Conservation (phyloP, 2,329 filamentous ascomycete genomes). For the Alternaria alternata region DNA sequence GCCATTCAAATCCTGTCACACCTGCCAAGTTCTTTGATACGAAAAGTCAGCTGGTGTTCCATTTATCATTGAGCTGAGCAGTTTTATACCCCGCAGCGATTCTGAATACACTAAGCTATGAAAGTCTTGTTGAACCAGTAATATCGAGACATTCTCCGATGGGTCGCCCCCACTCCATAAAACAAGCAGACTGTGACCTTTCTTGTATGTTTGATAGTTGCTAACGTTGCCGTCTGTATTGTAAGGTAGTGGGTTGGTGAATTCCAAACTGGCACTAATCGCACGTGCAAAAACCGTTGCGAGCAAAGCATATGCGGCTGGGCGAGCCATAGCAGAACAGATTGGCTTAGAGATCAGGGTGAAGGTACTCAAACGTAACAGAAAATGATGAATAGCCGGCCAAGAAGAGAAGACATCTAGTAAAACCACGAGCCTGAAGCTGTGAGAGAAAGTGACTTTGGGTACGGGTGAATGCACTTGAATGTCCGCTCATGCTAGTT, state of each 20-base stretch:
- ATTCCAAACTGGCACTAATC: slow-evolving; percentile 1
- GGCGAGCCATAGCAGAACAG: background rate
- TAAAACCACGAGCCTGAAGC: too few species aligned
- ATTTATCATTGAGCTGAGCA: background rate
- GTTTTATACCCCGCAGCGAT: background rate
- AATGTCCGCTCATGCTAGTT: too few species aligned
- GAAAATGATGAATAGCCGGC: too few species aligned
- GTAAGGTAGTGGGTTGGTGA: slow-evolving; percentile 8
- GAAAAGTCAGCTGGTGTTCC: background rate
- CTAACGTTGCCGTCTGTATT: background rate
- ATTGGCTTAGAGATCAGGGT: too few species aligned
- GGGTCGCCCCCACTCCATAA: slow-evolving; percentile 2
- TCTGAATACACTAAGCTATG: background rate
- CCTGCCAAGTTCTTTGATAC: slow-evolving; percentile 5
- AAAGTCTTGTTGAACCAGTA: background rate
- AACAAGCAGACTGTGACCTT: background rate
- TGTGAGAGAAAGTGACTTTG: too few species aligned
- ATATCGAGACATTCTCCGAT: background rate
- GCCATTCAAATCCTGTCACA: slow-evolving; percentile 9
- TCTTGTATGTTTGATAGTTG: background rate
- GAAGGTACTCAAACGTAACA: too few species aligned
- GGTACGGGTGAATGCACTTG: background rate
- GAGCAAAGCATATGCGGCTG: background rate
- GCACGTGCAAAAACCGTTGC: background rate
- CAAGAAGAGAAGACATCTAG: too few species aligned